These are phyloP conservation scores for Corylus avellana DNA, from an alignment of 306 rosid genomes.

Conservation along the genomic window DNA sequence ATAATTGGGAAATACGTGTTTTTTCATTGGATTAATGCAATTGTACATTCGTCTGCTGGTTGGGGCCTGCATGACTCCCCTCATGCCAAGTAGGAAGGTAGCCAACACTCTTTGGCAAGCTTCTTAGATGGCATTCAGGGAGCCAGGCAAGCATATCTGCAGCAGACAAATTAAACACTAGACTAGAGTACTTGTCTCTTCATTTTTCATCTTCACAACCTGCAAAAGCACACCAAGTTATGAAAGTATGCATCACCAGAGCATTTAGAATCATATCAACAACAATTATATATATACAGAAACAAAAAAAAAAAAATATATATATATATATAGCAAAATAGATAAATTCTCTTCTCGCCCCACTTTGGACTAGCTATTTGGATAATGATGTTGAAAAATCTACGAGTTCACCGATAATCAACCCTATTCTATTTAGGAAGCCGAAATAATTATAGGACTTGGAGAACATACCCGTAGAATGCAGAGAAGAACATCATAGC, in stretches of 20 bases:
- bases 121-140: conserved; percentile 86
- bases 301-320: too few species aligned
- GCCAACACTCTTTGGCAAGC: conserved; percentile 40
- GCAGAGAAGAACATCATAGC: neutral
- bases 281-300: neutral
- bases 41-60: neutral
- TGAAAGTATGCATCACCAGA: neutral
- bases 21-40: too few species aligned
- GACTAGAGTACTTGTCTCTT: neutral
- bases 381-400: neutral
- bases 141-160: conserved; percentile 64
- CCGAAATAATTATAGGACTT: neutral
- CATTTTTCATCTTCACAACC: conserved; percentile 9
- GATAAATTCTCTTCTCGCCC: conserved; percentile 9
- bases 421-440: neutral
- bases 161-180: neutral
- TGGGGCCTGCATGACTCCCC: conserved; percentile 14
- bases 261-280: neutral
- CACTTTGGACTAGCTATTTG: neutral
- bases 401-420: neutral
- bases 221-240: neutral
- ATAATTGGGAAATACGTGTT: too few species aligned
- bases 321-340: neutral
- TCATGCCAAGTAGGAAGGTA: conserved; percentile 65
- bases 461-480: conserved; percentile 3